Base-by-base conservation (phyloP, 2,329 filamentous ascomycete genomes). In the Chaetomiaceae sp. region DNA sequence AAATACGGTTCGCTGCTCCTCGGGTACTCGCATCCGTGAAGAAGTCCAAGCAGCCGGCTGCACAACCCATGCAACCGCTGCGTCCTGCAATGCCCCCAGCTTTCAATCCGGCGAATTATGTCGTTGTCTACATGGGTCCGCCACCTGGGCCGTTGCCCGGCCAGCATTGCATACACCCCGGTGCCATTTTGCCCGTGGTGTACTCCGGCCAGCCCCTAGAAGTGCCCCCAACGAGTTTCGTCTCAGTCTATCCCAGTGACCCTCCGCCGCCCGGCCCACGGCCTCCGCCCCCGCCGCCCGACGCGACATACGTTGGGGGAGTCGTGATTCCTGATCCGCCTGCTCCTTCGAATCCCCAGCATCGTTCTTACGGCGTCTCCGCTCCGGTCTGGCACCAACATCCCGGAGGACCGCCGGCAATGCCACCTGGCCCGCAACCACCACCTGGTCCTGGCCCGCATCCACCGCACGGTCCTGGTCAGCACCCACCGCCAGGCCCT, bases 81-180 rank as follows among this genome's bases (percentile, higher is more conserved):
- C 38, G 33, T n/a, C 39, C 23, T 5, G 31, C 6, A 22, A n/a
- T 49, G 20, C 51, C 51, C 12, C 51, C 51, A 19, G 44, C 34
- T 22, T 47, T 33, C 25, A 27, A 53, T 34, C 52, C 55, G 23
- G 44, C 52, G 7, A 42, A 57, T 6, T 57, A 53, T 53, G 46
- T 53, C 29, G 49, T 57, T 14, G 23, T 57, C 12, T 57, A 57
- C 31, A 45, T 44, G 17, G 55, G 52, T 12, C 52, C 49, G 7
- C 48, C 42, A 11, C 49, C 55, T 6, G 55, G 55, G 2, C 52
- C 52, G 3, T 47, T 47, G 31, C 52, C 38, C 20, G 56, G 53
- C 6, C 49, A 55, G 34, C 47, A 48, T 15, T 55, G 46, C 33
- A 25, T 58, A 20, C 53, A 48, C 12, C 53, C 56, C 17, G 53